Conservation (phyloP, 495 filamentous ascomycete genomes). For the Aspergillus hancockii region DNA sequence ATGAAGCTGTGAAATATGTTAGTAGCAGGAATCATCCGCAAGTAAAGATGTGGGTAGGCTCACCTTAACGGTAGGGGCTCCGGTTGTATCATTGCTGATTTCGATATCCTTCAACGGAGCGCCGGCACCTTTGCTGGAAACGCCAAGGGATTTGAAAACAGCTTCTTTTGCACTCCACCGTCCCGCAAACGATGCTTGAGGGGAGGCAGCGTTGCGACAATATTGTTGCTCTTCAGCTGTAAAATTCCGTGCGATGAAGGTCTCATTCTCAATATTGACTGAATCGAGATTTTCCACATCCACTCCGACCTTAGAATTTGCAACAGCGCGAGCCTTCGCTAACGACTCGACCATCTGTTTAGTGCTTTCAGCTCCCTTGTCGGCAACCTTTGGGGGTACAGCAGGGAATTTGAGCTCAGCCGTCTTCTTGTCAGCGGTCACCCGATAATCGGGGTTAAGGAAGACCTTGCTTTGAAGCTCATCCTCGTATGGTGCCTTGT, state of each 20-base stretch:
- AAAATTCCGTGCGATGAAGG: constrained; percentile 94
- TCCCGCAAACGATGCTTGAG: constrained; percentile 86
- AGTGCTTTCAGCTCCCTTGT: constrained; percentile 60
- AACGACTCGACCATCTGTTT: constrained; percentile 76
- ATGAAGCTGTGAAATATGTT: constrained; percentile 62
- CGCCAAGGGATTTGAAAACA: constrained; percentile 95
- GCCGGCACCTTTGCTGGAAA: constrained; percentile 82
- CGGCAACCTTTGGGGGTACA: constrained; percentile 58
- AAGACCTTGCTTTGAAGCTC: constrained; percentile 84
- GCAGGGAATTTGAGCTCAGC: constrained; percentile 70
- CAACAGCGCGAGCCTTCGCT: constrained; percentile 67
- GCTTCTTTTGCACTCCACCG: constrained; percentile 98
- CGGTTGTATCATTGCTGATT: constrained; percentile 75
- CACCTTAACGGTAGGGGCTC: constrained; percentile 83
- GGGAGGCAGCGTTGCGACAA: constrained; percentile 73
- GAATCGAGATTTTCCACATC: constrained; percentile 85
- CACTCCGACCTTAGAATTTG: constrained; percentile 84
- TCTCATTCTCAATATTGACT: constrained; percentile 89
- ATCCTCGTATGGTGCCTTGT: constrained; percentile 82
- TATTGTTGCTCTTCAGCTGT: constrained; percentile 79
- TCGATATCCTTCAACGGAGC: constrained; percentile 94
- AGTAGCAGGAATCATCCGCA: constrained; percentile 19
- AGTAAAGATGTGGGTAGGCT: constrained; percentile 34
- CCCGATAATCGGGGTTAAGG: constrained; percentile 92
- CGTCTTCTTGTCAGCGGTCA: constrained; percentile 79